Evolutionary conservation across 768 basidiomycete species (phyloP).

Genomic region (Hemileccinum impolitum): DNA sequence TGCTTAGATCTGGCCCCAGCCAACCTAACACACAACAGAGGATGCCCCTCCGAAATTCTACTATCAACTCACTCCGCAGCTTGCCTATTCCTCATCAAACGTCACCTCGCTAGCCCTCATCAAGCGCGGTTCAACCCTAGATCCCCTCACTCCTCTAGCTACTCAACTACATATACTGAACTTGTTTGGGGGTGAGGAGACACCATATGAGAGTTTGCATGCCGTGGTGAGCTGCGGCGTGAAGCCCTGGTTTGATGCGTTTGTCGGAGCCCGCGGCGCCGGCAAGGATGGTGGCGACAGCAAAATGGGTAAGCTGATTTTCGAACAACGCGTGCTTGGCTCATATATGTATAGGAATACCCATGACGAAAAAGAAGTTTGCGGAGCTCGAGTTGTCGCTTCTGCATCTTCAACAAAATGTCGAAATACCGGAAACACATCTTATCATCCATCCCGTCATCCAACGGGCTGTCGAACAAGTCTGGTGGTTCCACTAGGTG

Average conservation of each 20-base stretch:
- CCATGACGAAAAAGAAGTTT: conserved; percentile 99
- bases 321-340: not conserved
- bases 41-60: conserved; percentile 59
- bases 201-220: conserved; percentile 94
- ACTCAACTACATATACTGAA: conserved; percentile 90
- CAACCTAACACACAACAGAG: conserved; percentile 41
- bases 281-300: conserved; percentile 75
- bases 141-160: conserved; percentile 75
- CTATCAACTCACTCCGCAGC: conserved; percentile 66
- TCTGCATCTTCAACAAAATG: conserved; percentile 95
- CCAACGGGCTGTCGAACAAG: conserved; percentile 80
- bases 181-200: conserved; percentile 83
- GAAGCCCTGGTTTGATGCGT: conserved; percentile 98
- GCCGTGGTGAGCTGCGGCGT: conserved; percentile 94
- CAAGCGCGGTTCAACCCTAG: conserved; percentile 83
- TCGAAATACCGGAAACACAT: conserved; percentile 97
- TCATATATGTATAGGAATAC: conserved; percentile 57
- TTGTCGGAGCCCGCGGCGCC: conserved; percentile 77
- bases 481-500: conserved; percentile 11
- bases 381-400: conserved; percentile 94
- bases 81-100: conserved; percentile 78
- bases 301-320: conserved; percentile 64
- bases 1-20: not conserved
- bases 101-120: conserved; percentile 90
- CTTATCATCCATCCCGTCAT: conserved; percentile 89